Evolutionary conservation across 768 basidiomycete species (phyloP).

Genomic region (Russula olivacea): DNA sequence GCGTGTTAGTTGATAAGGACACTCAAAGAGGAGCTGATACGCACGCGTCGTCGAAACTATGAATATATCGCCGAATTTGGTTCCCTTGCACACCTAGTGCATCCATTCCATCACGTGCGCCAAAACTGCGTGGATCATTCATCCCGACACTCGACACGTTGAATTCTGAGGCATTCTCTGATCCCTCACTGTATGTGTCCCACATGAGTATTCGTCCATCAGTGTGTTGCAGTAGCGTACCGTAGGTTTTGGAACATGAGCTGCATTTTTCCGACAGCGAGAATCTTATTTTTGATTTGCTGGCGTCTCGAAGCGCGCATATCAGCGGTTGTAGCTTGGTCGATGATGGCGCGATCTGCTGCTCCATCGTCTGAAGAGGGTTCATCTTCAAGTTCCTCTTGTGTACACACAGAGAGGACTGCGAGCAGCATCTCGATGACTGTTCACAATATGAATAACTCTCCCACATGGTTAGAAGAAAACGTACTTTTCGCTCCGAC

Average conservation of each 20-base stretch:
- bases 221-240: constrained; percentile 39
- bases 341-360: constrained; percentile 1
- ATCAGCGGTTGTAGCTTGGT: constrained; percentile 2
- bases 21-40: constrained; percentile 29
- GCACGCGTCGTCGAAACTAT: constrained; percentile 71
- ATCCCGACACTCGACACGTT: constrained; percentile 34
- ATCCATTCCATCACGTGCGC: constrained; percentile 40
- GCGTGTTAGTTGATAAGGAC: neutral
- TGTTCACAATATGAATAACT: constrained; percentile 30
- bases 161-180: constrained; percentile 73
- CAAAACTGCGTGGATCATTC: constrained; percentile 20
- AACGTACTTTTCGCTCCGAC: constrained; percentile 93
- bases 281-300: constrained; percentile 89
- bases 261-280: constrained; percentile 89
- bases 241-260: constrained; percentile 83
- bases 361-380: constrained; percentile 43
- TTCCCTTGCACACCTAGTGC: constrained; percentile 58
- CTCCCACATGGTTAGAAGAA: neutral
- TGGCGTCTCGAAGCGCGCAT: constrained; percentile 46
- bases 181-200: constrained; percentile 52
- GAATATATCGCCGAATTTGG: constrained; percentile 55
- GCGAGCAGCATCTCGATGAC: constrained; percentile 98
- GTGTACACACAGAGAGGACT: constrained; percentile 90
- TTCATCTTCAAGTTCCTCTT: constrained; percentile 89
- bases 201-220: neutral